phyloP scores from a whole-genome alignment of 805 yeast genomes.

The Saccharomyces jurei region DNA sequence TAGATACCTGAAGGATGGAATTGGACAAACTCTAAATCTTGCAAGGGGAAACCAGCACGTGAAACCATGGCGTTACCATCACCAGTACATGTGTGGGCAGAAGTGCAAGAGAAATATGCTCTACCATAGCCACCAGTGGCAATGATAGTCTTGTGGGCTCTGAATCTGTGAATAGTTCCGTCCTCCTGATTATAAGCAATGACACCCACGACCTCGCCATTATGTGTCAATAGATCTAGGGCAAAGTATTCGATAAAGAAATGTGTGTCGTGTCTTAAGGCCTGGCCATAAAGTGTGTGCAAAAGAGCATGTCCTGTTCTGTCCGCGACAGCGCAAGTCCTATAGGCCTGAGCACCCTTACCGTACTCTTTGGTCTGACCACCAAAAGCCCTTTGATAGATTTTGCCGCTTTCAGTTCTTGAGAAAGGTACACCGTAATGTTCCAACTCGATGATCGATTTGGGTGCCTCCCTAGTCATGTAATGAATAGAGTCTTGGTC shows the following conservation, averaged over 20 bases:
- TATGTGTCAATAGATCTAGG: constrained; percentile 84
- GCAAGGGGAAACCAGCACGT: constrained; percentile 95
- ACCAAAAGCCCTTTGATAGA: constrained; percentile 98
- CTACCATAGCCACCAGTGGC: constrained; percentile 99
- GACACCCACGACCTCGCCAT: constrained; percentile 94
- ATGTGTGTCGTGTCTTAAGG: constrained; percentile 92
- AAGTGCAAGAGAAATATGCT: constrained; percentile 96
- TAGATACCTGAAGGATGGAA: constrained; percentile 99
- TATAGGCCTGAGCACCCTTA: constrained; percentile 97
- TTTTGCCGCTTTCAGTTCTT: constrained; percentile 91
- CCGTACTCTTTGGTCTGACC: constrained; percentile 95
- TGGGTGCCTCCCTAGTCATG: constrained; percentile 97
- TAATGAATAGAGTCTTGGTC: constrained; percentile 99
- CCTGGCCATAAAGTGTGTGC: constrained; percentile 94
- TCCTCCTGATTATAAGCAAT: constrained; percentile 98
- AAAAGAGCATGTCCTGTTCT: constrained; percentile 97
- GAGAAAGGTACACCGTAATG: constrained; percentile 98
- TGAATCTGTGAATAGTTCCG: constrained; percentile 95
- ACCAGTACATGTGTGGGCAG: constrained; percentile 99
- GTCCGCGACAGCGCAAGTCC: constrained; percentile 99
- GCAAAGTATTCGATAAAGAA: constrained; percentile 97
- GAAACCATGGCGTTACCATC: constrained; percentile 98
- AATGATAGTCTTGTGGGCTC: constrained; percentile 90
- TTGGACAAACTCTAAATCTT: constrained; percentile 95
- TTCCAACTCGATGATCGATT: constrained; percentile 90